Conservation (phyloP, 768 basidiomycete species). For the Boletus subcaerulescens region DNA sequence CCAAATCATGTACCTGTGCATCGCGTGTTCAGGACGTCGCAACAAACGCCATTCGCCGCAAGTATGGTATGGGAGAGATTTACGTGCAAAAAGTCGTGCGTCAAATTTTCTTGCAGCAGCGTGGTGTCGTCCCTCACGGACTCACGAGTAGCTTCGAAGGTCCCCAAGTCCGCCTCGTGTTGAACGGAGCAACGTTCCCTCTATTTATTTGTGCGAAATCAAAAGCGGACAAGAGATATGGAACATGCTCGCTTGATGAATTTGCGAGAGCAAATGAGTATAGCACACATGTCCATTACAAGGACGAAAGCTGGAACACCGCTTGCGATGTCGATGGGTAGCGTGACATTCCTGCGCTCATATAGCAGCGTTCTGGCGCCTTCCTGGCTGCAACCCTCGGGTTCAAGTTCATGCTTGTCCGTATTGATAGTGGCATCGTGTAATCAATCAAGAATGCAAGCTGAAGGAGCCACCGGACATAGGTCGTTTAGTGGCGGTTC, state of each 20-base stretch:
- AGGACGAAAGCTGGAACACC: slow-evolving; percentile 35
- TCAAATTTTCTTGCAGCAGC: background rate
- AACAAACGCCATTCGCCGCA: slow-evolving; percentile 43
- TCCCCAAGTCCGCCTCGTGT: slow-evolving; percentile 40
- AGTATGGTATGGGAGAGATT: slow-evolving; percentile 45
- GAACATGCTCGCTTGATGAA: slow-evolving; percentile 37
- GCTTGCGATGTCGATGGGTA: slow-evolving; percentile 28
- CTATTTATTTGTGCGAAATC: slow-evolving; percentile 34
- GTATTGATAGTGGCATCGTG: too few species aligned
- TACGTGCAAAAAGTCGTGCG: slow-evolving; percentile 35
- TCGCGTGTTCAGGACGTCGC: slow-evolving; percentile 38
- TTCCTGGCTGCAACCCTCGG: background rate
- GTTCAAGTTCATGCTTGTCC: too few species aligned
- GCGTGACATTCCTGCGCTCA: background rate
- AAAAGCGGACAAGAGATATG: slow-evolving; percentile 28
- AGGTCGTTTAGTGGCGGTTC: background rate
- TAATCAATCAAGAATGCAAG: too few species aligned
- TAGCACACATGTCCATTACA: slow-evolving; percentile 28
- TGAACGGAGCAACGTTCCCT: slow-evolving; percentile 41
- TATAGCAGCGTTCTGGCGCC: background rate
- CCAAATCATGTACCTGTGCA: slow-evolving; percentile 23
- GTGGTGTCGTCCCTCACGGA: background rate
- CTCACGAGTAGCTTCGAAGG: slow-evolving; percentile 24
- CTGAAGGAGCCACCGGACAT: too few species aligned
- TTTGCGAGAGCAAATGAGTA: slow-evolving; percentile 32